These are phyloP conservation scores for Colletotrichum eleusines DNA, from an alignment of 2,329 filamentous ascomycete genomes.

Conservation along the genomic window DNA sequence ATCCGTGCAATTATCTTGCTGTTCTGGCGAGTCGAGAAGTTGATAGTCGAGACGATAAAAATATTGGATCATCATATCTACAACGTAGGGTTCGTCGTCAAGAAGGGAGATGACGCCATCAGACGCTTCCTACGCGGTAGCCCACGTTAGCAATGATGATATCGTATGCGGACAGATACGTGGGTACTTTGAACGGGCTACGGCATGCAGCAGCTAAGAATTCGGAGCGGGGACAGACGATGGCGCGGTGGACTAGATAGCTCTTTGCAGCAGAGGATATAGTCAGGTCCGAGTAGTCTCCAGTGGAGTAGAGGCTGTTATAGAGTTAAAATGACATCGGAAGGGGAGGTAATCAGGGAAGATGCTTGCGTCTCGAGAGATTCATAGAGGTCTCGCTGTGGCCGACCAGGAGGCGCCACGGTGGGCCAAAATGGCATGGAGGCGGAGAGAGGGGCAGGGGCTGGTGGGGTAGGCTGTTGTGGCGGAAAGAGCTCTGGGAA, in stretches of 20 bases:
- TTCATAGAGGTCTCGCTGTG: neutral
- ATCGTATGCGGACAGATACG: neutral
- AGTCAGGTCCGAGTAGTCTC: constrained; percentile 38
- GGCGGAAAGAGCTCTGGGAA: no score
- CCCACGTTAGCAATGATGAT: neutral
- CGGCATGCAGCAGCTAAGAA: neutral
- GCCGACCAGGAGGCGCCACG: neutral
- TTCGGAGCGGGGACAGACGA: neutral
- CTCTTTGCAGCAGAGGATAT: neutral
- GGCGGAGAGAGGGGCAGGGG: no score
- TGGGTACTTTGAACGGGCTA: neutral
- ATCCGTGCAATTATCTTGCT: neutral
- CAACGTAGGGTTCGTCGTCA: neutral
- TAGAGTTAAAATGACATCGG: neutral
- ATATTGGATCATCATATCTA: constrained; percentile 10
- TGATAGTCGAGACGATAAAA: constrained; percentile 2
- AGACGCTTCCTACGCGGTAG: neutral
- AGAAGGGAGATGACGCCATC: constrained; percentile 2
- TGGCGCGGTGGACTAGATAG: constrained; percentile 7
- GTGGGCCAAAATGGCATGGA: neutral
- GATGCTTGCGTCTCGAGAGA: neutral
- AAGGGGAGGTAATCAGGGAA: neutral
- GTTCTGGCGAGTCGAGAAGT: neutral
- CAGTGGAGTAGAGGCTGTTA: neutral
- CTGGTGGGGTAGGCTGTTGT: no score